Percentiles rank a stretch among this genome's conserved stretches.
These are phyloP conservation scores for Pseudozyma sp. DNA, from an alignment of 1,284 basidiomycete species.

Conservation along the genomic window DNA sequence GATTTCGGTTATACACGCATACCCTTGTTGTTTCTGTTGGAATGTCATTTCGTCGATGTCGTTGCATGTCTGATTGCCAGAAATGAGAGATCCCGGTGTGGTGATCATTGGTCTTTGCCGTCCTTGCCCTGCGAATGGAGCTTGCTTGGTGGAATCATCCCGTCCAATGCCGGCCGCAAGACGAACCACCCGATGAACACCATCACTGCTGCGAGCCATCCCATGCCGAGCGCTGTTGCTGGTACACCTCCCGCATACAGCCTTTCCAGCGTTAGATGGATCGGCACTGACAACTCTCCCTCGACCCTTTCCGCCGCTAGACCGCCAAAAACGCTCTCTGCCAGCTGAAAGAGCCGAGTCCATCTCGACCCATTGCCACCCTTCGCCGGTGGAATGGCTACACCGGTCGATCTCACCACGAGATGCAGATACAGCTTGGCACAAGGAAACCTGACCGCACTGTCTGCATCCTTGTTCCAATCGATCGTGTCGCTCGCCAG, in stretches of 20 bases:
- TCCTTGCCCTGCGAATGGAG: not conserved
- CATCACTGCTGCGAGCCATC: constrained; percentile 2
- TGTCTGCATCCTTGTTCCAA: not conserved
- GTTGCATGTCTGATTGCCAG: no score
- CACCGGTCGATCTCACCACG: constrained; percentile 6
- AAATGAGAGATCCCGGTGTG: not conserved
- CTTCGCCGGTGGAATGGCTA: constrained; percentile 14
- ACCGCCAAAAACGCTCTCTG: constrained; percentile 16
- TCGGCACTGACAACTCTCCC: constrained; percentile 13
- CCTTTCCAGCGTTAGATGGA: constrained; percentile 35
- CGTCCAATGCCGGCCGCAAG: constrained; percentile 10
- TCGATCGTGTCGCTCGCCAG: constrained; percentile 35
- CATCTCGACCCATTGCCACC: not conserved
- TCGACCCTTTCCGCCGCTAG: constrained; percentile 2
- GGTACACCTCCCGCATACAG: constrained; percentile 21
- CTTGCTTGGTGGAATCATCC: not conserved
- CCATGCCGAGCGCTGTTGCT: constrained; percentile 11
- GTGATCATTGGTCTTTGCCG: constrained; percentile 4
- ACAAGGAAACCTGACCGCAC: constrained; percentile 22
- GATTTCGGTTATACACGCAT: constrained; percentile 11
- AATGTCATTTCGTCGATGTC: no score
- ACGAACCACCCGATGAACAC: constrained; percentile 9
- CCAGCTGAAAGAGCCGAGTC: not conserved
- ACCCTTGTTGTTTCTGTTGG: not conserved
- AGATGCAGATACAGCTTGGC: constrained; percentile 29